These are phyloP conservation scores for Pyrus bretschneideri DNA, from an alignment of 306 rosid genomes.

Conservation along the genomic window DNA sequence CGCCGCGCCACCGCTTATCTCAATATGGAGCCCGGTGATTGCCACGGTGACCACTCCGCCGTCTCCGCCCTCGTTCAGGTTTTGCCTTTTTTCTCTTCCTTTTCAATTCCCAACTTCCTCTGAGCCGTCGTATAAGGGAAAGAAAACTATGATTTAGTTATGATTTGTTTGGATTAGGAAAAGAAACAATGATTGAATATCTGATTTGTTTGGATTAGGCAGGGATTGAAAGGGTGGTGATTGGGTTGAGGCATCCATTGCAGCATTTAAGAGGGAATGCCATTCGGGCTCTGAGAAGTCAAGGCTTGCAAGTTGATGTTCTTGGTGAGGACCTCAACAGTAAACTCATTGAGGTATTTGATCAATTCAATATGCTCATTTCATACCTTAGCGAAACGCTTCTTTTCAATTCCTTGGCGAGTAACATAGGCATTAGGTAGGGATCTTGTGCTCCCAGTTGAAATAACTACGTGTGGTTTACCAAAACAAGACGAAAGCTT, in stretches of 20 bases:
- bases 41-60: conserved; percentile 70
- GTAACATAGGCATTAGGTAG: neutral
- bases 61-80: conserved; percentile 84
- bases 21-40: conserved; percentile 90
- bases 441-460: neutral
- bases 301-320: conserved; percentile 74
- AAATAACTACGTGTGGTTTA: neutral
- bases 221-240: conserved; percentile 73
- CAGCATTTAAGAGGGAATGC: conserved; percentile 84
- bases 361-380: neutral
- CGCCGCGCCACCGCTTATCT: conserved; percentile 65
- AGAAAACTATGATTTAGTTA: neutral
- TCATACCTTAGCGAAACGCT: neutral
- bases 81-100: conserved; percentile 1
- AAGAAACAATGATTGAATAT: neutral
- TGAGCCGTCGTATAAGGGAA: neutral
- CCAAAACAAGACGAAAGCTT: neutral
- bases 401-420: neutral
- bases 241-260: conserved; percentile 89
- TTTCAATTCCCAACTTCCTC: neutral
- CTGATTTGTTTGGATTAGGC: conserved; percentile 47
- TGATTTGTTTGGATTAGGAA: conserved; percentile 12
- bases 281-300: conserved; percentile 60
- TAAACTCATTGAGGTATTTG: conserved; percentile 55
- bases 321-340: conserved; percentile 77